A percentile compares a stretch with the other conserved stretches of the same genome.
Conservation (phyloP, 129 eudicot species). For the Cynara cardunculus region DNA sequence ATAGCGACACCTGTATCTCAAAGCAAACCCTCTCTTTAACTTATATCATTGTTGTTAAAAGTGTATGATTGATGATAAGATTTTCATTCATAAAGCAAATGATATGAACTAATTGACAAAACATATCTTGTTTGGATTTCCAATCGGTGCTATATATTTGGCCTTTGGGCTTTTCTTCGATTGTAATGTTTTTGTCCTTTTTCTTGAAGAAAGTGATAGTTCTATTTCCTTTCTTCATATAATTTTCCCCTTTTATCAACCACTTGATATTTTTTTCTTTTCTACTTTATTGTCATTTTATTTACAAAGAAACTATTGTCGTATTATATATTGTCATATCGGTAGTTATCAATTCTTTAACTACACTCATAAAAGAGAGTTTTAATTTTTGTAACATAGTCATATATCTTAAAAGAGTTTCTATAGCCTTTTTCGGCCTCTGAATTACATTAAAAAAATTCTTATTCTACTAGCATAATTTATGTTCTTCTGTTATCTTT, state of each 20-base stretch:
- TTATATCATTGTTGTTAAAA: too few relatives aligned
- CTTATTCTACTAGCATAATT: neutral
- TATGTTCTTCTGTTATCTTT: neutral
- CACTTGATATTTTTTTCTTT: neutral
- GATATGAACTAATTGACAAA: neutral
- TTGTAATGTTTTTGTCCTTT: neutral
- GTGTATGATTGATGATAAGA: neutral
- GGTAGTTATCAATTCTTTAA: neutral
- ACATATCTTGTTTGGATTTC: neutral
- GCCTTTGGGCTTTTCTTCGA: neutral
- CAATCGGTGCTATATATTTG: neutral
- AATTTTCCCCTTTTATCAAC: neutral
- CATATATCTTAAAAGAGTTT: neutral
- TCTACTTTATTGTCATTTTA: neutral
- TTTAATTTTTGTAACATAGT: neutral
- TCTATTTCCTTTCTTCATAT: neutral
- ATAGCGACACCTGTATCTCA: too few relatives aligned
- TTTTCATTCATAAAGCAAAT: neutral
- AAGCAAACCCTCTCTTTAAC: too few relatives aligned
- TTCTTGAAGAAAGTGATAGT: neutral
- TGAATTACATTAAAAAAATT: neutral
- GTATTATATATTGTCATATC: neutral
- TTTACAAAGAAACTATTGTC: neutral
- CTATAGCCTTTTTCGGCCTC: neutral
- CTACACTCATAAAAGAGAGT: too few relatives aligned